Percentiles rank a stretch among this genome's conserved stretches.
These are phyloP conservation scores for Vararia minispora DNA, from an alignment of 768 basidiomycete genomes.

Conservation along the genomic window DNA sequence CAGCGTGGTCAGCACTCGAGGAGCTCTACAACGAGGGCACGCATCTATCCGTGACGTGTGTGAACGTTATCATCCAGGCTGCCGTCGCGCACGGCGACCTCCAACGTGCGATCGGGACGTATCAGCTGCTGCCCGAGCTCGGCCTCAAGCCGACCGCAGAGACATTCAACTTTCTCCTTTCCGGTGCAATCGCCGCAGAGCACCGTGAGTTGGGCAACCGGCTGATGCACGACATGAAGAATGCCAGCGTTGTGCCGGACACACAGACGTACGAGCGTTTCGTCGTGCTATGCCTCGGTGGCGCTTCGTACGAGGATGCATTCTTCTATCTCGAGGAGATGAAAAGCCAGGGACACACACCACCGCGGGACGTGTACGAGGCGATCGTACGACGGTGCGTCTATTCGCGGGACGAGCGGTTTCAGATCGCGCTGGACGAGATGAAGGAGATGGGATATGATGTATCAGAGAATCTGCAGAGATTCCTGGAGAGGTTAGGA, in stretches of 20 bases:
- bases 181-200: constrained; percentile 45
- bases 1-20: constrained; percentile 53
- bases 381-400: constrained; percentile 50
- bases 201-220: constrained; percentile 62
- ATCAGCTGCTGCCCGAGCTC: constrained; percentile 49
- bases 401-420: constrained; percentile 44
- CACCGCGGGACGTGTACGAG: constrained; percentile 45
- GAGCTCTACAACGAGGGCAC: constrained; percentile 43
- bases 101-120: constrained; percentile 68
- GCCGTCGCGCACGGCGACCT: constrained; percentile 51
- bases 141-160: constrained; percentile 43
- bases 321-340: constrained; percentile 86
- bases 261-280: constrained; percentile 53
- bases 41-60: constrained; percentile 41
- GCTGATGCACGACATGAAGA: constrained; percentile 56
- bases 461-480: constrained; percentile 21
- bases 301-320: constrained; percentile 70
- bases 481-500: constrained; percentile 20
- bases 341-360: constrained; percentile 53
- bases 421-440: constrained; percentile 56
- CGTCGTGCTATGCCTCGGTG: constrained; percentile 59
- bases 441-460: constrained; percentile 51
- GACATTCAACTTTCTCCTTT: constrained; percentile 61
- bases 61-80: constrained; percentile 61
- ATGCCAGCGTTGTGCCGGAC: constrained; percentile 42